Percentiles rank a stretch among this genome's conserved stretches.
phyloP scores from a whole-genome alignment of 331 rosid species.

The Quercus tomentella region DNA sequence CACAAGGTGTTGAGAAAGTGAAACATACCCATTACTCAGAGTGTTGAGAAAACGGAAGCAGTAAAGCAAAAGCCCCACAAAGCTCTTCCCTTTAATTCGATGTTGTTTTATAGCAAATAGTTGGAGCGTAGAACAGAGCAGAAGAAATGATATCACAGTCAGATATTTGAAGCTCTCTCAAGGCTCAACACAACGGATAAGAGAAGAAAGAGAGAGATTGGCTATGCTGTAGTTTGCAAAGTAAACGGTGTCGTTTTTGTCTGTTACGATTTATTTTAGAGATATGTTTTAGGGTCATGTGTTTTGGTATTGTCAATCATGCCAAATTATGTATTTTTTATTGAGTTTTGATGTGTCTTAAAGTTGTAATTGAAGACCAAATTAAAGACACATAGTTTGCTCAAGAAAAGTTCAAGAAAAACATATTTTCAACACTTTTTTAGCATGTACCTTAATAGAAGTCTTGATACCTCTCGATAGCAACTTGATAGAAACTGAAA shows the following conservation, averaged over 20 bases:
- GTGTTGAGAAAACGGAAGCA: not conserved
- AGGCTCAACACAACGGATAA: not conserved
- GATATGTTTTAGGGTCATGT: no score
- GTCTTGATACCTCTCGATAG: no score
- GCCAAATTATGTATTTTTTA: no score
- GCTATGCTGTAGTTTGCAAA: not conserved
- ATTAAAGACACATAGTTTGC: fast-evolving
- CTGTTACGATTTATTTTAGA: no score
- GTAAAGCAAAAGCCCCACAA: no score
- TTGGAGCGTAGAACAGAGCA: not conserved
- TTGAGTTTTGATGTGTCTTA: no score
- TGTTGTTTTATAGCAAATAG: not conserved
- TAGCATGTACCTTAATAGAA: fast-evolving
- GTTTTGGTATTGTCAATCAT: fast-evolving
- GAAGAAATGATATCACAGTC: not conserved
- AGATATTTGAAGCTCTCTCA: no score
- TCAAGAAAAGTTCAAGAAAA: no score
- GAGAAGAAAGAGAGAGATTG: not conserved
- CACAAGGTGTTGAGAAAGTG: not conserved
- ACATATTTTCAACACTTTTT: no score
- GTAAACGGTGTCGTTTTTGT: not conserved
- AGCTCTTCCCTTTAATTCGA: not conserved
- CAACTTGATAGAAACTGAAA: no score
- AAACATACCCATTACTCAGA: not conserved
- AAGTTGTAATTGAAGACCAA: no score